Conservation (phyloP, 2,329 filamentous ascomycete genomes). For the Davidsoniella eucalypti region DNA sequence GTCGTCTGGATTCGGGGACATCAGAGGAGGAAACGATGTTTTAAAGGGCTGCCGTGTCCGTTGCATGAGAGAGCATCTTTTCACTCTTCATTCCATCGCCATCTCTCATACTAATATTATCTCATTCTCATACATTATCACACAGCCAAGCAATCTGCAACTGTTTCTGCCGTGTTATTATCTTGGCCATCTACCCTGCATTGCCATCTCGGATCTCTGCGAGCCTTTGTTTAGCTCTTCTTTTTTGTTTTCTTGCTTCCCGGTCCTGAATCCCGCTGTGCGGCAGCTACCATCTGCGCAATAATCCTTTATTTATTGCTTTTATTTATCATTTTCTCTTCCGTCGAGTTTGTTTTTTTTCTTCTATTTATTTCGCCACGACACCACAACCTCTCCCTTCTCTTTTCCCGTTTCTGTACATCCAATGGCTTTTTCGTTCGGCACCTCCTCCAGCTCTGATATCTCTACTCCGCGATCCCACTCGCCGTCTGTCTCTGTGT, state of each 20-base stretch:
- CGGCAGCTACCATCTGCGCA: neutral
- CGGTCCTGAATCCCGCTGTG: conserved; percentile 3
- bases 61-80: too few species aligned
- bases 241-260: neutral
- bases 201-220: too few species aligned
- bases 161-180: too few species aligned
- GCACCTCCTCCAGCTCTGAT: conserved; percentile 32
- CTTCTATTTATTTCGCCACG: neutral
- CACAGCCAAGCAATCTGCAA: too few species aligned
- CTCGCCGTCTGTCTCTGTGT: conserved; percentile 20
- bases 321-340: conserved; percentile 1
- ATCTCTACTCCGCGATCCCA: conserved; percentile 37
- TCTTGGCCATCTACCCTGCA: too few species aligned
- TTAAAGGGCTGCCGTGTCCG: too few species aligned
- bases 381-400: neutral
- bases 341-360: neutral
- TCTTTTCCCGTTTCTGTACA: neutral
- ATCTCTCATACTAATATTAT: neutral
- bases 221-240: neutral
- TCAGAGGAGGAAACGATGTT: too few species aligned
- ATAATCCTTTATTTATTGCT: conserved; percentile 1
- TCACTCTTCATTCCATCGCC: too few species aligned
- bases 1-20: too few species aligned
- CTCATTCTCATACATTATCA: neutral
- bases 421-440: conserved; percentile 16